Conservation (phyloP, 2,329 filamentous ascomycete genomes). For the Sclerotinia spermophila region DNA sequence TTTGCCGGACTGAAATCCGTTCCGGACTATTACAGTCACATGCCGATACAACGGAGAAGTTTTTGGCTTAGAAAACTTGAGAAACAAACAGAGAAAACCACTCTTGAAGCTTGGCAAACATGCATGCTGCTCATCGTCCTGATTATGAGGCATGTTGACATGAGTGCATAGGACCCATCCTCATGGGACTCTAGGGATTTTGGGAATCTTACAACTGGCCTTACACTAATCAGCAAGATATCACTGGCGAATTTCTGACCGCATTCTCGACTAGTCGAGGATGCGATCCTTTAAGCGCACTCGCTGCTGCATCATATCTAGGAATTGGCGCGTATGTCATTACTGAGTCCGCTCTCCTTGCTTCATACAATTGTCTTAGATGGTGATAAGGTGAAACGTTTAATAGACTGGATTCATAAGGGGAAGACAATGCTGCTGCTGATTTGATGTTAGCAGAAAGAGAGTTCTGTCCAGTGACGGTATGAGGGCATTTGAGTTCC, state of each 20-base stretch:
- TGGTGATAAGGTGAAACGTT: not conserved
- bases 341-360: not conserved
- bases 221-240: not conserved
- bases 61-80: not conserved
- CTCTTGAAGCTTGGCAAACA: not conserved
- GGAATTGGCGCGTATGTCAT: not conserved
- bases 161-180: not conserved
- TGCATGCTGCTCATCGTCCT: not conserved
- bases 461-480: not conserved
- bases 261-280: not conserved
- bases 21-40: not conserved
- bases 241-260: not conserved
- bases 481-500: not conserved
- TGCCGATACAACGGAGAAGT: not conserved
- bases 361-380: not conserved
- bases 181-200: not conserved
- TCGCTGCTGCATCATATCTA: not conserved
- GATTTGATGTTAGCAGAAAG: not conserved
- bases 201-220: not conserved
- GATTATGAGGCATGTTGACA: not conserved
- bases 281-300: not conserved
- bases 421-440: not conserved
- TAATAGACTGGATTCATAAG: not conserved
- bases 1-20: not conserved
- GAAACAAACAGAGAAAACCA: not conserved